phyloP scores from a whole-genome alignment of 352 stramenopile species.

The Phytophthora pini region DNA sequence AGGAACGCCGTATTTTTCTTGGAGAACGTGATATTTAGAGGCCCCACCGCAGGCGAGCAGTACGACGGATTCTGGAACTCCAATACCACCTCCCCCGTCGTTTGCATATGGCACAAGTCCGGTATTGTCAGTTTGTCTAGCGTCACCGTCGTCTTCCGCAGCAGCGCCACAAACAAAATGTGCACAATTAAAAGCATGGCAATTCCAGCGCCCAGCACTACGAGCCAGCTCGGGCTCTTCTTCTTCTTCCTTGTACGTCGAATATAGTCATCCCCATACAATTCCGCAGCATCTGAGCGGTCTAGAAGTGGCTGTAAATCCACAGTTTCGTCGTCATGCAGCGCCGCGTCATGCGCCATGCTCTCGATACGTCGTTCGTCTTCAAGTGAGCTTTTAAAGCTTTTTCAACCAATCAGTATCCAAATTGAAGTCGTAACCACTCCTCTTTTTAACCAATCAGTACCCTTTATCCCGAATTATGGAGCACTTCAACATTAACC shows the following conservation, averaged over 20 bases:
- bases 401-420: slow-evolving; percentile 19
- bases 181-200: slow-evolving; percentile 61
- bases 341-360: slow-evolving; percentile 4
- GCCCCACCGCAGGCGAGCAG: slow-evolving; percentile 65
- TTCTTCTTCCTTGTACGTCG: not conserved
- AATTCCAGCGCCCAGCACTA: slow-evolving; percentile 28
- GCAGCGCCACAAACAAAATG: slow-evolving; percentile 64
- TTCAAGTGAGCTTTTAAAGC: slow-evolving; percentile 23
- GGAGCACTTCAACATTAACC: slow-evolving; percentile 26
- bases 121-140: slow-evolving; percentile 69
- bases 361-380: not conserved
- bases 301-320: slow-evolving; percentile 38
- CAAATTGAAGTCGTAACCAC: slow-evolving; percentile 1
- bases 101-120: slow-evolving; percentile 70
- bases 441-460: slow-evolving; percentile 15
- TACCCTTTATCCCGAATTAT: not conserved
- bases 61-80: slow-evolving; percentile 82
- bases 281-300: not conserved
- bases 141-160: slow-evolving; percentile 66
- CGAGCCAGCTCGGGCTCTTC: slow-evolving; percentile 27
- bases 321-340: slow-evolving; percentile 2
- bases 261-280: slow-evolving; percentile 1
- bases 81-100: slow-evolving; percentile 57
- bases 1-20: slow-evolving; percentile 67
- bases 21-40: slow-evolving; percentile 56